A percentile compares a stretch with the other conserved stretches of the same genome.
These are phyloP conservation scores for Oenanthe javanica DNA, from an alignment of 140 eudicot species.

Conservation along the genomic window DNA sequence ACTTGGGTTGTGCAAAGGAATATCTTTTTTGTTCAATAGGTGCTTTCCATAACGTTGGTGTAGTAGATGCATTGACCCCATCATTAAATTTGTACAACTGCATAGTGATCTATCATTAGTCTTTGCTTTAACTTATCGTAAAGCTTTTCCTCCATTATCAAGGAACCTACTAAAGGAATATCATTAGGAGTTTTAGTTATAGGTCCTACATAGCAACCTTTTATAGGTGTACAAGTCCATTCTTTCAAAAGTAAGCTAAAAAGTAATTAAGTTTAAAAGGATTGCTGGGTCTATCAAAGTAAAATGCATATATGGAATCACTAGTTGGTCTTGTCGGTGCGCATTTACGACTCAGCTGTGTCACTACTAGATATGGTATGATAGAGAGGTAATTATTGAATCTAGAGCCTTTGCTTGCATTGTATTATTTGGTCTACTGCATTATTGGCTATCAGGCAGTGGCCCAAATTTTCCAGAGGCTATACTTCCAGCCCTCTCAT, in stretches of 20 bases:
- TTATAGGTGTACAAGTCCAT: neutral
- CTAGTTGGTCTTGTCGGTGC: neutral
- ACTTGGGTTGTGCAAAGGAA: neutral
- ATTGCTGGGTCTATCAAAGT: neutral
- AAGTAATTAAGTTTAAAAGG: neutral
- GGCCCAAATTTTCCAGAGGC: neutral
- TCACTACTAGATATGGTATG: neutral
- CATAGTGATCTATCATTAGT: neutral
- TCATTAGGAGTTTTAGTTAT: neutral
- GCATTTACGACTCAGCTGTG: neutral
- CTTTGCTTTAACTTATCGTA: neutral
- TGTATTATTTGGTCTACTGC: neutral
- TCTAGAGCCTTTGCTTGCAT: neutral
- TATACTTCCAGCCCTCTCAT: neutral
- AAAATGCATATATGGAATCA: neutral
- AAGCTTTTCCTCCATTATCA: neutral
- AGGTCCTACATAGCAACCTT: conserved; percentile 8
- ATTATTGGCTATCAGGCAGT: neutral
- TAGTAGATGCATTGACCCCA: neutral
- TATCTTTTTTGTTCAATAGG: neutral
- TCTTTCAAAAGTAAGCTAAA: neutral
- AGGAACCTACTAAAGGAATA: neutral
- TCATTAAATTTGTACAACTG: neutral
- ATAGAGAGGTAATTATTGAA: neutral
- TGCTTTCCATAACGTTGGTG: neutral